Evolutionary conservation across 2,329 filamentous ascomycete genomes (phyloP).

Genomic region (Sclerotinia borealis): DNA sequence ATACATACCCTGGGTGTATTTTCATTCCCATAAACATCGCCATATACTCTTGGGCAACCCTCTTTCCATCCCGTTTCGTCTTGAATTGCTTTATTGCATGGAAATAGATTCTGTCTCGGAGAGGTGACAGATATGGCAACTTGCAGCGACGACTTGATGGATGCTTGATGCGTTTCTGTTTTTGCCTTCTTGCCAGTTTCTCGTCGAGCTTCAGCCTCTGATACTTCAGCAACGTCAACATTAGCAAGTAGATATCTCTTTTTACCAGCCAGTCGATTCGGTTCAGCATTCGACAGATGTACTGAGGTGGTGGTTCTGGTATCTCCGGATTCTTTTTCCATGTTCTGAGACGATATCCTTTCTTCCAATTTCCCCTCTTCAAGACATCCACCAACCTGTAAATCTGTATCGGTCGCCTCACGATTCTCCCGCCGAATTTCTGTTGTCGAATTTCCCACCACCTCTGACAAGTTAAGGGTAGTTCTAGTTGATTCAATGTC

Average conservation of each 20-base stretch:
- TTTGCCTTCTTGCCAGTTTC: not conserved
- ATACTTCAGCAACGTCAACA: not conserved
- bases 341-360: not conserved
- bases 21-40: no score
- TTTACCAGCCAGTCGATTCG: not conserved
- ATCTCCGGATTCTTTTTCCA: not conserved
- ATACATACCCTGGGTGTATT: not conserved
- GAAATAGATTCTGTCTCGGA: not conserved
- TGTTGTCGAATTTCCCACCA: not conserved
- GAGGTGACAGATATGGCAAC: not conserved
- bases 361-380: not conserved
- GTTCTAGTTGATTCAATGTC: rapidly evolving
- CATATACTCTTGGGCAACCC: no score
- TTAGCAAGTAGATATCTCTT: not conserved
- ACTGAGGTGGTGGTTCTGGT: not conserved
- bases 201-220: no score
- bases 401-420: not conserved
- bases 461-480: not conserved
- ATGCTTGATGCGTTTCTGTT: not conserved
- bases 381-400: not conserved
- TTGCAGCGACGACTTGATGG: not conserved
- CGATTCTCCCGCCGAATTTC: not conserved
- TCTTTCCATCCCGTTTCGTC: not conserved
- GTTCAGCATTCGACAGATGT: not conserved
- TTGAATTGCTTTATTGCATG: not conserved